Evolutionary conservation across 1,284 basidiomycete genomes (phyloP).

Genomic region (Cystobasidium slooffiae): DNA sequence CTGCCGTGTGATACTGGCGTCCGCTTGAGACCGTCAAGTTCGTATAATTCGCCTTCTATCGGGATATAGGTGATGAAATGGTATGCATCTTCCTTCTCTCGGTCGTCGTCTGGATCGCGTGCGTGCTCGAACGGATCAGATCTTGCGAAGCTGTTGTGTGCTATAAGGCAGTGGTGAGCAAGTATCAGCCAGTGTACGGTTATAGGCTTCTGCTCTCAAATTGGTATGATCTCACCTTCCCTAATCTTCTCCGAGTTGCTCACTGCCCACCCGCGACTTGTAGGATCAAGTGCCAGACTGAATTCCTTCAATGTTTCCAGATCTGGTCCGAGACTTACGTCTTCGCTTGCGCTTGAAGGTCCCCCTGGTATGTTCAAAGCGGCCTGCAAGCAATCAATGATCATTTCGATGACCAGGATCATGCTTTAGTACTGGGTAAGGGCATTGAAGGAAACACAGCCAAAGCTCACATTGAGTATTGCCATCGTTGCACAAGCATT

Average conservation of each 20-base stretch:
- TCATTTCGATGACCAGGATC: slow-evolving; percentile 74
- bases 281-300: slow-evolving; percentile 47
- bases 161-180: background rate
- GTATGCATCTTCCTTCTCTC: slow-evolving; percentile 69
- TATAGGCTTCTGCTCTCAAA: background rate
- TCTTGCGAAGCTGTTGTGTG: slow-evolving; percentile 71
- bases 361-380: slow-evolving; percentile 32
- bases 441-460: background rate
- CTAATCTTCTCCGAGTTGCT: slow-evolving; percentile 70
- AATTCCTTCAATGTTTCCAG: slow-evolving; percentile 76
- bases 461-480: slow-evolving; percentile 68
- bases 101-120: slow-evolving; percentile 67
- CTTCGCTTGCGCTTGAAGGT: slow-evolving; percentile 52
- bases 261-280: slow-evolving; percentile 77
- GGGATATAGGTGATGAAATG: slow-evolving; percentile 92
- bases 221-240: slow-evolving; percentile 45
- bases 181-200: background rate
- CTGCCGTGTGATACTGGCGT: slow-evolving; percentile 76
- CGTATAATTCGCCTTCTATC: slow-evolving; percentile 71
- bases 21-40: slow-evolving; percentile 83
- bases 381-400: slow-evolving; percentile 43
- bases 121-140: slow-evolving; percentile 62
- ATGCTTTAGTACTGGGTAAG: slow-evolving; percentile 59
- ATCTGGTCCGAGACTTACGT: slow-evolving; percentile 69
- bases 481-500: slow-evolving; percentile 76